phyloP scores from a whole-genome alignment of 805 yeast species.

The Cyberlindnera mrakii region DNA sequence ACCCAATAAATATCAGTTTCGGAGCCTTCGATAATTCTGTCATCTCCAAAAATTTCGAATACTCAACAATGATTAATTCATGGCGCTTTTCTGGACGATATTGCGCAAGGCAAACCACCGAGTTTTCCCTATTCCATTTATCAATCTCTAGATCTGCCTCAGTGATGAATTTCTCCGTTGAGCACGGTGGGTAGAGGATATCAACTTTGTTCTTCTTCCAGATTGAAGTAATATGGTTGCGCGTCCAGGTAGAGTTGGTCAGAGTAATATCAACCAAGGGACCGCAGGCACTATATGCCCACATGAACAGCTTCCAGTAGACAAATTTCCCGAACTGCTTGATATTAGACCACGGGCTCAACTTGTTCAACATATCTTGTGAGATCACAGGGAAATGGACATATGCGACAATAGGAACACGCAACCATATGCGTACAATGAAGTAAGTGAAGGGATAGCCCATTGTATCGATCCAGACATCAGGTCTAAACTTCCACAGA shows the following conservation, averaged over 20 bases:
- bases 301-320: conserved; percentile 71
- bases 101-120: conserved; percentile 61
- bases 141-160: conserved; percentile 13
- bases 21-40: conserved; percentile 29
- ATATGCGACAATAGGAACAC: conserved; percentile 76
- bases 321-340: conserved; percentile 36
- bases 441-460: conserved; percentile 90
- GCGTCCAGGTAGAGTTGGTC: conserved; percentile 92
- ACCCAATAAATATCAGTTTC: conserved; percentile 71
- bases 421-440: conserved; percentile 46
- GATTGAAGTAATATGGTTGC: conserved; percentile 56
- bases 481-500: conserved; percentile 60
- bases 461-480: conserved; percentile 90
- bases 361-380: conserved; percentile 72
- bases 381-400: conserved; percentile 95
- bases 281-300: conserved; percentile 61
- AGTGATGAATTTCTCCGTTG: conserved; percentile 48
- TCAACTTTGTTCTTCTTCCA: conserved; percentile 50
- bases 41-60: conserved; percentile 41
- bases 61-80: conserved; percentile 58
- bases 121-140: conserved; percentile 28
- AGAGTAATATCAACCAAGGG: conserved; percentile 56
- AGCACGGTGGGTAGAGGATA: conserved; percentile 86
- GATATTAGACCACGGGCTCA: conserved; percentile 28
- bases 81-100: conserved; percentile 96